Evolutionary conservation across 495 filamentous ascomycete genomes (phyloP), one percentile per base, ranked within the genome.

Genomic region (Cenococcum geophilum): DNA sequence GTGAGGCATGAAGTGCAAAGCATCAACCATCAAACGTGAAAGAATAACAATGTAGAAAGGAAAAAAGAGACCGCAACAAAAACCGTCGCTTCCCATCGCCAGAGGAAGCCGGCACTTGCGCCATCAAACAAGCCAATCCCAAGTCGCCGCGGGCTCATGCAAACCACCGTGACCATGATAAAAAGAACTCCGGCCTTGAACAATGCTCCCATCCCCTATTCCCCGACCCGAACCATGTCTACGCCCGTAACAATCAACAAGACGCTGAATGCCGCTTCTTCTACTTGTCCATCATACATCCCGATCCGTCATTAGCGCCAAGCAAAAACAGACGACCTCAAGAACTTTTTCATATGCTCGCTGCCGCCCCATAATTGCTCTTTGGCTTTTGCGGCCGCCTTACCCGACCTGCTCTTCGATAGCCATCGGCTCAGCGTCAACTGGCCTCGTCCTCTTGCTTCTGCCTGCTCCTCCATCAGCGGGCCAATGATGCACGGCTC

Each of bases 271-370:
- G 3, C 27, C 27, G 27, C 27, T 32, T 23, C 49, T 32, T 9
- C 12, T 32, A 52, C 49, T 4, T 56, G 9, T 9, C 21, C 27
- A 32, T 32, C 27, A 32, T 32, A 32, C 27, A 32, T 34, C 10
- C 34, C 34, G 14, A 22, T 22, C 23, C n/a, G 55, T 34, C 60
- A 35, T 77, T 66, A 78, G 55, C 68, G 66, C 72, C 72, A 75
- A 50, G 72, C 67, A 47, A 79, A 76, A 27, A 73, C 65, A 57
- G 69, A 71, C 53, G 68, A 67, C 54, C 69, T 68, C 45, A 76
- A 62, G 52, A 77, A 65, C 55, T 70, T 71, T 70, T 74, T 75
- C 73, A 77, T 74, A 69, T 77, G 76, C 66, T 79, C 73, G 16
- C 72, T 68, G 16, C 68, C 71, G 10, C 72, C 73, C 69, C 65